Evolutionary conservation across 2,329 filamentous ascomycete species (phyloP), one percentile per base, ranked within the genome.

Genomic region (Aspergillus neoniger): DNA sequence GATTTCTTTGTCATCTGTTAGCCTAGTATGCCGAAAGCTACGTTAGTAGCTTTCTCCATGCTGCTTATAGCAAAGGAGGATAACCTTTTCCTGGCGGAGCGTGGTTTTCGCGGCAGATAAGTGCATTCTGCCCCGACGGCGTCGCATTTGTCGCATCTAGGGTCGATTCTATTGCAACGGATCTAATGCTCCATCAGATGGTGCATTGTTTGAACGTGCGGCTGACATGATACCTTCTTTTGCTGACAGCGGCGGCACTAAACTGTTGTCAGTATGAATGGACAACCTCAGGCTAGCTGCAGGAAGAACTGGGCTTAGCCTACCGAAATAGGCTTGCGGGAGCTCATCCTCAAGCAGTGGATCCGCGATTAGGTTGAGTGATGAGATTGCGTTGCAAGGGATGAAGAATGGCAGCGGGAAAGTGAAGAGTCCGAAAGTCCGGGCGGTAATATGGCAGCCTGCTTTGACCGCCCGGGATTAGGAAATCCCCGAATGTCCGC

Each of bases 71-170:
- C 12, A 14, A 36, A 36, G 15, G 4, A 38, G 28, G 28, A 30
- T 10, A 19, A 65, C 63, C 50, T 61, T 53, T 25, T 47, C 36
- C 59, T 65, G 39, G 55, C 60, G 23, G 54, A 41, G 6, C 64
- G 54, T 41, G 48, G 32, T 28, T 66, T 66, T 19, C 64, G 61
- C 12, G 63, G 51, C n/a, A 61, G 23, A 38, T 68, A 68, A 2
- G 47, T 32, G 48, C 66, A 68, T 30, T 62, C 51, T 7, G 38
- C 55, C 8, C 58, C 58, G 9, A 52, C 43, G 19, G 61, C 36
- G 28, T 63, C 52, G 49, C 66, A 68, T 57, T 63, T 68, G 49
- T 68, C 62, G 52, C 66, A 68, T 57, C 50, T 51, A 4, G 66
- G 66, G 30, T 59, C 55, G 30, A 55, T 57, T 38, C 60, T 59